A percentile compares a stretch with the other conserved stretches of the same genome.
phyloP scores from a whole-genome alignment of 1,284 basidiomycete species.

The Exobasidium cylindrosporum region DNA sequence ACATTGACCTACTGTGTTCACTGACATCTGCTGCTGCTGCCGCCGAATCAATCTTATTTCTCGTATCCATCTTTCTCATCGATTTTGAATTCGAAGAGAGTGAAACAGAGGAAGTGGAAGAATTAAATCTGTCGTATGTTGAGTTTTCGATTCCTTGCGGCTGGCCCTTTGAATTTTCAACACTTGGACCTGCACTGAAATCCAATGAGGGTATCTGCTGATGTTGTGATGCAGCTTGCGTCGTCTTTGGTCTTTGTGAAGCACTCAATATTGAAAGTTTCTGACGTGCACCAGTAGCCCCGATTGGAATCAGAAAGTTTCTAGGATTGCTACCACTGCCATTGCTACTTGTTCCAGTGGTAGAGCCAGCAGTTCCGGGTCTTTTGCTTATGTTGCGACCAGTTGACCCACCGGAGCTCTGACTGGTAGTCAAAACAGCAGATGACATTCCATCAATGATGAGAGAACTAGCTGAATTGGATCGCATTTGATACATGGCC shows the following conservation, averaged over 20 bases:
- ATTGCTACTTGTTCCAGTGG: neutral
- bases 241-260: conserved; percentile 19
- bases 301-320: conserved; percentile 47
- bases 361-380: neutral
- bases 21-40: neutral
- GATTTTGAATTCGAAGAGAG: neutral
- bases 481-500: neutral
- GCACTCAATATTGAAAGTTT: conserved; percentile 42
- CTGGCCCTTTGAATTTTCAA: no score
- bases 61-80: no score
- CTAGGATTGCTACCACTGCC: conserved; percentile 14
- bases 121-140: no score
- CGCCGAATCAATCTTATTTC: no score
- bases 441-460: neutral
- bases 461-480: conserved; percentile 3
- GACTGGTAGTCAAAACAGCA: neutral
- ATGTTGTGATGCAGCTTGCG: neutral
- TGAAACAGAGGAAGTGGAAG: neutral
- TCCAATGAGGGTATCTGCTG: neutral
- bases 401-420: neutral
- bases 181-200: neutral
- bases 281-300: conserved; percentile 44
- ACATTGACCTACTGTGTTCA: neutral
- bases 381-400: neutral
- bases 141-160: no score